Evolutionary conservation across 2,329 filamentous ascomycete genomes (phyloP).

Genomic region (Xylaria sp.): DNA sequence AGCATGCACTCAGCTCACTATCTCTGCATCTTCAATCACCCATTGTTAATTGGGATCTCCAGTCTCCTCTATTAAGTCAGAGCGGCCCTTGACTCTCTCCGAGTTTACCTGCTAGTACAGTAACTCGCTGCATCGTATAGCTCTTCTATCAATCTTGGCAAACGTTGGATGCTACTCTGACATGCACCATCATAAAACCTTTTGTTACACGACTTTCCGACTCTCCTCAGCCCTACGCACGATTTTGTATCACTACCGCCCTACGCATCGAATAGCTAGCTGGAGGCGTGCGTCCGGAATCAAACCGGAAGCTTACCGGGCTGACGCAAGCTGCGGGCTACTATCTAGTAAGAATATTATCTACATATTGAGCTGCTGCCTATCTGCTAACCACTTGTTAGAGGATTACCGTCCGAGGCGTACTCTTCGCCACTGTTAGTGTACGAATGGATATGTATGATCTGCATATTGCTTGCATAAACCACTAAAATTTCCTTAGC

Average conservation of each 20-base stretch:
- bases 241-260: constrained; percentile 35
- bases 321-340: constrained; percentile 24
- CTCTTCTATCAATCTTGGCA: constrained; percentile 27
- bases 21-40: constrained; percentile 23
- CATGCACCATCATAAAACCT: constrained; percentile 29
- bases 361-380: constrained; percentile 8
- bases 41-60: not conserved
- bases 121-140: constrained; percentile 16
- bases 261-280: constrained; percentile 10
- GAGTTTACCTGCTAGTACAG: not conserved
- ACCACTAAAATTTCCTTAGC: constrained; percentile 7
- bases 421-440: not conserved
- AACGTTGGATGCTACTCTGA: constrained; percentile 36
- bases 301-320: constrained; percentile 23
- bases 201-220: constrained; percentile 38
- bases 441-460: constrained; percentile 15
- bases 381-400: constrained; percentile 15
- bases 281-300: constrained; percentile 22
- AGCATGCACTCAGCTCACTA: constrained; percentile 18
- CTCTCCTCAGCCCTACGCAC: constrained; percentile 39
- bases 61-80: constrained; percentile 21
- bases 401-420: constrained; percentile 4
- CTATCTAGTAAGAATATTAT: constrained; percentile 5
- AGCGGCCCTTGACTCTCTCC: constrained; percentile 18
- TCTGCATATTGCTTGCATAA: constrained; percentile 31